Base-by-base conservation (phyloP, 371 early-diverging fungal genomes). In the Mucor velutinosus region DNA sequence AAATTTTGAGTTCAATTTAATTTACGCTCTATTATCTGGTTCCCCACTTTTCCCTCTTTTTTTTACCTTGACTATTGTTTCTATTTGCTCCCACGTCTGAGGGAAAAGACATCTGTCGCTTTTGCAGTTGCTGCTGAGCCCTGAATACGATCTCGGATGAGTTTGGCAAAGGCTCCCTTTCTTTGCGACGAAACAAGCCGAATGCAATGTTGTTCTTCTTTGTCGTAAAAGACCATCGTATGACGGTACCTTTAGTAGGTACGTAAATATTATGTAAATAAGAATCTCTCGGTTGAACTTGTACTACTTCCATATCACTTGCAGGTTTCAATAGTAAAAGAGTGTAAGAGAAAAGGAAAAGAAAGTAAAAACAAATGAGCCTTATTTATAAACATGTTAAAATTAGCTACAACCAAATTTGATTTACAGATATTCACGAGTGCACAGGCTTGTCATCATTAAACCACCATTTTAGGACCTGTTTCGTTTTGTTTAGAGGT, bases 201-300 rank as follows among this genome's bases (percentile, higher is more conserved):
- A 97, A 97, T 37, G 92, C 87, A 43, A 97, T 94, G 74, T 93
- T 96, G 75, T 96, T 95, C 64, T 85, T 83, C 70, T 91, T 90
- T 7, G 97, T 97, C 17, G 91, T 90, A 79, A 97, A 97, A 81
- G 90, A 93, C 98, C 98, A 97, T 69, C 87, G 86, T 33, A 97
- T 89, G 19, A 90, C 90, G 59, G 92, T 91, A 19, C 89, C 90
- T 23, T 84, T 78, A 51, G 85, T 77, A 60, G 87, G 84, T 32
- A 96, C 91, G 65, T 87, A 86, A 62, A 97, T 89, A 61, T 90
- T 90, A 80, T 97, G 95, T 75, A 91, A 86, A 83, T 94, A 95
- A 45, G 88, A 86, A 71, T 93, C 92, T 55, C 96, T 85, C 17
- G 95, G 93, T 58, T 88, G 87, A 53, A 94, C 89, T 74, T 93